Percentiles rank a stretch among this genome's conserved stretches.
phyloP scores from a whole-genome alignment of 176 grass and related monocot genomes.

The Melocanna baccifera region DNA sequence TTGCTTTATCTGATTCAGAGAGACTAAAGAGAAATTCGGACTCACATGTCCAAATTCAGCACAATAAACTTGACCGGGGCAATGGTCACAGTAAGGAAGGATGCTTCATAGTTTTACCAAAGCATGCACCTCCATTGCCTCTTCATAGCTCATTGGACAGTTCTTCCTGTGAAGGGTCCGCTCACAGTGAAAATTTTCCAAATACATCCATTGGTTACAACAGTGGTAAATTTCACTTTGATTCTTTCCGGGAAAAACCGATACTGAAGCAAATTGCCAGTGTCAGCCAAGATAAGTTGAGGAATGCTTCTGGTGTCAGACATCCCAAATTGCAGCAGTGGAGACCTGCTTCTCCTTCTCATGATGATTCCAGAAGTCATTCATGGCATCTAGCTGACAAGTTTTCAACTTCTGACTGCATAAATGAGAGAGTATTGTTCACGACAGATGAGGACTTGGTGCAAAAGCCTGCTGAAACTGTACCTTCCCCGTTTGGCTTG shows the following conservation, averaged over 20 bases:
- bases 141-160: slow-evolving; percentile 22
- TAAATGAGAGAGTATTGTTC: slow-evolving; percentile 38
- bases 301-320: slow-evolving; percentile 20
- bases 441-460: slow-evolving; percentile 37
- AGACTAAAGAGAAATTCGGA: slow-evolving; percentile 29
- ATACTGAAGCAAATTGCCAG: slow-evolving; percentile 30
- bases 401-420: slow-evolving; percentile 34
- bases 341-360: slow-evolving; percentile 25
- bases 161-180: slow-evolving; percentile 11
- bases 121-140: slow-evolving; percentile 28
- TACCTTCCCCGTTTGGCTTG: not conserved
- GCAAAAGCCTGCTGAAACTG: slow-evolving; percentile 14
- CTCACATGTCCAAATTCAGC: not conserved
- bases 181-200: slow-evolving; percentile 20
- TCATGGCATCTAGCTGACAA: slow-evolving; percentile 18
- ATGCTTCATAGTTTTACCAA: slow-evolving; percentile 57
- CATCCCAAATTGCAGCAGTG: not conserved
- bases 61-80: slow-evolving; percentile 10
- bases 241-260: slow-evolving; percentile 34
- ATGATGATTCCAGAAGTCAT: slow-evolving; percentile 18
- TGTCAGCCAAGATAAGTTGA: slow-evolving; percentile 11
- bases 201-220: slow-evolving; percentile 3
- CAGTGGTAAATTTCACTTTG: slow-evolving; percentile 18
- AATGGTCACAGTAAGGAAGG: slow-evolving; percentile 37
- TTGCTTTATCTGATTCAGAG: slow-evolving; percentile 65